Percentiles rank a stretch among this genome's conserved stretches.
Conservation (phyloP, 129 eudicot species). For the Pulicaria dysenterica region DNA sequence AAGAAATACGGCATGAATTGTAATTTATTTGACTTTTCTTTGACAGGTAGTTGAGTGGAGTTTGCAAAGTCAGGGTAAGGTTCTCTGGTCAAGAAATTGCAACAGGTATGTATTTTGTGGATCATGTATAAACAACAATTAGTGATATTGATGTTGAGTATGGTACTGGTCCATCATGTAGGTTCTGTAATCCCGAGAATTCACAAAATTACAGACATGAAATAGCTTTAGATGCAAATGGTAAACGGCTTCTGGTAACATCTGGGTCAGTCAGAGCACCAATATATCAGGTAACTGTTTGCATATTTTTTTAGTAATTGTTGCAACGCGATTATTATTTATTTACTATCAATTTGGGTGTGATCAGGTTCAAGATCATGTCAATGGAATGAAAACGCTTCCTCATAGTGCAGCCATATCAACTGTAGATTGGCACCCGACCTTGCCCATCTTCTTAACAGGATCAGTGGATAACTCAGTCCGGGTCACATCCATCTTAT, state of each 20-base stretch:
- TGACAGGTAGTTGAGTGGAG: slow-evolving; percentile 93
- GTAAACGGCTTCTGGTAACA: slow-evolving; percentile 87
- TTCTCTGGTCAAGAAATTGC: slow-evolving; percentile 89
- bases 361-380: slow-evolving; percentile 65
- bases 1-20: background rate
- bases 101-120: slow-evolving; percentile 57
- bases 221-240: slow-evolving; percentile 87
- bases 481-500: slow-evolving; percentile 76
- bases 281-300: slow-evolving; percentile 69
- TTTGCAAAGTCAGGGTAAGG: slow-evolving; percentile 90
- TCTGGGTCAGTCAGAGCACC: slow-evolving; percentile 89
- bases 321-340: background rate
- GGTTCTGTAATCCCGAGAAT: slow-evolving; percentile 56
- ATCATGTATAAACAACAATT: background rate
- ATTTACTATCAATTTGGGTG: background rate
- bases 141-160: slow-evolving; percentile 1
- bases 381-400: slow-evolving; percentile 72
- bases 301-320: slow-evolving; percentile 7
- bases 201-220: slow-evolving; percentile 57
- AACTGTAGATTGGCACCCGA: slow-evolving; percentile 99
- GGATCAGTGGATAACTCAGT: slow-evolving; percentile 95
- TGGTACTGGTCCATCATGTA: slow-evolving; percentile 30
- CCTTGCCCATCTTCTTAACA: slow-evolving; percentile 82
- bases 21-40: background rate
- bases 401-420: slow-evolving; percentile 84